Evolutionary conservation across 176 grass and related monocot genomes (phyloP).

Genomic region (Aechmea fasciata): DNA sequence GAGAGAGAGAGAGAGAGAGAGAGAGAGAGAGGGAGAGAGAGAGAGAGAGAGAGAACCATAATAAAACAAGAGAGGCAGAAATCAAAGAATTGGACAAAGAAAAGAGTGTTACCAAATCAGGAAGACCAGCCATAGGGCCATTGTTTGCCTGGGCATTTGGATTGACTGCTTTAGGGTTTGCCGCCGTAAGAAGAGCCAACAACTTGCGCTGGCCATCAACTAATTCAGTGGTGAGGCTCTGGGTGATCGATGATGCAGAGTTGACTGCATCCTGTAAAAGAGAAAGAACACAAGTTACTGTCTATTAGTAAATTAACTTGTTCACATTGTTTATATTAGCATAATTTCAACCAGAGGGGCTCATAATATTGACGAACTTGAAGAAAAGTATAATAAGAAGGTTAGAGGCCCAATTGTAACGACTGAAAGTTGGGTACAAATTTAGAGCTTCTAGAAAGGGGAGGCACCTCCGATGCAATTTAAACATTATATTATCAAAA

Average conservation of each 20-base stretch:
- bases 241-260: conserved; percentile 66
- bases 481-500: background rate
- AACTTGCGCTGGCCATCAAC: conserved; percentile 77
- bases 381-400: no score
- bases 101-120: conserved; percentile 37
- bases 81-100: background rate
- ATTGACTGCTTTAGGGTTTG: conserved; percentile 32
- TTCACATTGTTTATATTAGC: no score
- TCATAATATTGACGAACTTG: no score
- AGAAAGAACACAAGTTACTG: conserved; percentile 19
- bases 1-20: no score
- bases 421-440: no score
- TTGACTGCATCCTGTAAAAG: conserved; percentile 58
- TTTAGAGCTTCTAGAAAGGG: no score
- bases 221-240: conserved; percentile 63
- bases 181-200: conserved; percentile 57
- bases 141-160: conserved; percentile 42
- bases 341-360: no score
- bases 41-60: background rate
- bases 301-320: background rate
- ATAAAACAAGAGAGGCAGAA: background rate
- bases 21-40: background rate
- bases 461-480: background rate
- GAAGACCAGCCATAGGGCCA: conserved; percentile 40
- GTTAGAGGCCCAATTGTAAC: no score